Base-by-base conservation (phyloP, 345 rosid species). In the Anacardium occidentale region DNA sequence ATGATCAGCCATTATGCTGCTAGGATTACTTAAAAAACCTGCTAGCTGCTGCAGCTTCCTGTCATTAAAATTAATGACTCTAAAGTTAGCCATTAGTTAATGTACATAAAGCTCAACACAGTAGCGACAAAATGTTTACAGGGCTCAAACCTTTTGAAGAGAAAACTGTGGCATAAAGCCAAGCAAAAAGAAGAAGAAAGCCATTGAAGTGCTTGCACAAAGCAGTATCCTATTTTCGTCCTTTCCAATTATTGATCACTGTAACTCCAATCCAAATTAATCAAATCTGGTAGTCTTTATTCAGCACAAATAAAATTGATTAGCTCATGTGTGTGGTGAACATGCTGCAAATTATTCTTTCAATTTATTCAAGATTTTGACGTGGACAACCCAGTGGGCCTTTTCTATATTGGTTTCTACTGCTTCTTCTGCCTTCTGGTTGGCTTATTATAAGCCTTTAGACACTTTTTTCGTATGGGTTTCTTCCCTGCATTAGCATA, bases 11-110 rank as follows among this genome's bases (percentile, higher is more conserved):
- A 14, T 62, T 50, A 15, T 48, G 66, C 72, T 48, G 60, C 26
- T 50, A 32, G 10, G 8, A 66, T 14, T 48, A 21, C 71, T 37
- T 68, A 68, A 37, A 67, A 44, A 68, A 48, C 50, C 18, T 51
- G 51, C n/a, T n/a, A n/a, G n/a, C n/a, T n/a, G n/a, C n/a, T n/a
- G 15, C 62, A 40, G 34, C 26, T 62, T 75, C 77, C 77, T 72
- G 67, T 51, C 51, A 59, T n/a, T 1, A 7, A 55, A 64, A 44
- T 64, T 7, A 64, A 64, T 40, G 52, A 55, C 14, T 14, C 32
- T 40, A 40, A 14, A 10, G 0, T 68, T 0, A 68, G 72, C 40
- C 37, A 22, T 32, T 32, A 55, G 24, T 45, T 17, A 47, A 64
- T 22, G 11, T 3, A 24, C 9, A 14, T 21, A 3, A 26, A 65